A percentile compares a stretch with the other conserved stretches of the same genome.
phyloP scores from a whole-genome alignment of 1,284 basidiomycete species.

The Microbotryum silenes-acaulis region DNA sequence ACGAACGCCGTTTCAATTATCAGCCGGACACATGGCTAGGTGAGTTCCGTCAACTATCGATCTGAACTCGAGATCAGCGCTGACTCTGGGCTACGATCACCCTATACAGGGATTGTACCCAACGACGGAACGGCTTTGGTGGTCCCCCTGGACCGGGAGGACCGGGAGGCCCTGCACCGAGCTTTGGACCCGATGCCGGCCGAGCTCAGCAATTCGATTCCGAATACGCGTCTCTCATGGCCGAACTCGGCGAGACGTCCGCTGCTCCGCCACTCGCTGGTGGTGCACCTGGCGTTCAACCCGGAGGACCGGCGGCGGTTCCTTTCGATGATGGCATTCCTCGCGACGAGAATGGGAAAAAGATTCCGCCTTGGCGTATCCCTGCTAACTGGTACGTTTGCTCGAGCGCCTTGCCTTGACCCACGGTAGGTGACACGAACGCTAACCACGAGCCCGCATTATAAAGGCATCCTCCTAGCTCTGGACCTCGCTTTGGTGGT shows the following conservation, averaged over 20 bases:
- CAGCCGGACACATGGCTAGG: constrained; percentile 83
- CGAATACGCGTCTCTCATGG: constrained; percentile 95
- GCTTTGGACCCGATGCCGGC: constrained; percentile 38
- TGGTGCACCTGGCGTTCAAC: constrained; percentile 12
- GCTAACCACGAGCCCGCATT: not conserved
- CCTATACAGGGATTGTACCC: constrained; percentile 58
- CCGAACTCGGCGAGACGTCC: constrained; percentile 80
- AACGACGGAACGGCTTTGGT: constrained; percentile 60
- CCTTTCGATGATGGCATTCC: constrained; percentile 13
- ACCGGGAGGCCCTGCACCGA: constrained; percentile 40
- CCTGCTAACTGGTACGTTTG: constrained; percentile 44
- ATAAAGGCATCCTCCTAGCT: constrained; percentile 6
- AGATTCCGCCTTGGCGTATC: constrained; percentile 47
- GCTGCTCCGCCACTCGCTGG: constrained; percentile 40
- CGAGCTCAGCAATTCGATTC: constrained; percentile 65
- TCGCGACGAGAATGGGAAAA: constrained; percentile 29
- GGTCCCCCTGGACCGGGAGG: constrained; percentile 37
- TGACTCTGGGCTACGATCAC: no score
- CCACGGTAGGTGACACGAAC: not conserved
- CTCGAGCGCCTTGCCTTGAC: not conserved
- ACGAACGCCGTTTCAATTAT: constrained; percentile 1
- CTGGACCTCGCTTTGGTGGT: constrained; percentile 1
- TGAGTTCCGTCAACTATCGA: constrained; percentile 10
- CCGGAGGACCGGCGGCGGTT: constrained; percentile 14
- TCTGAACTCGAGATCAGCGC: not conserved